Conservation (phyloP, 257 asterid species). For the Penstemon eatonii region DNA sequence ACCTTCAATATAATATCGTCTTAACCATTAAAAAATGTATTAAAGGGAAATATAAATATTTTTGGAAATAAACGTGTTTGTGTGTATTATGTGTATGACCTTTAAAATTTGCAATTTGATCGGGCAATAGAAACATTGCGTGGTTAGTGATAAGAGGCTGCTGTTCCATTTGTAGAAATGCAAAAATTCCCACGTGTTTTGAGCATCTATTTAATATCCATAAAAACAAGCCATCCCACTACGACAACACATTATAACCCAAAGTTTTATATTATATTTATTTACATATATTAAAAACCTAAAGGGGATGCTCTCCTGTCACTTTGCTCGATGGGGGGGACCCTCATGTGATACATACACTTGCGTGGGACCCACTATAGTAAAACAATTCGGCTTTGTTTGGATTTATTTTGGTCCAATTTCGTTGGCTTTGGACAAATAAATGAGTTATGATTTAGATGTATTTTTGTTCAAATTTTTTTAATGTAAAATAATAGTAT, state of each 20-base stretch:
- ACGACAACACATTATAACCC: constrained; percentile 4
- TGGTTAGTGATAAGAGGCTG: constrained; percentile 24
- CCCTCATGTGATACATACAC: background rate
- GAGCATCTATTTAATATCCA: constrained; percentile 2
- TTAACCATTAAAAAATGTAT: too few species aligned
- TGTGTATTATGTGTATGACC: background rate
- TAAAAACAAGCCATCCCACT: background rate
- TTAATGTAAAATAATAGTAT: too few species aligned
- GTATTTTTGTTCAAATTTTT: background rate
- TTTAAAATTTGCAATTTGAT: background rate
- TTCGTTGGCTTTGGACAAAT: too few species aligned
- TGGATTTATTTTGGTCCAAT: too few species aligned
- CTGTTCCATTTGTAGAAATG: constrained; percentile 24
- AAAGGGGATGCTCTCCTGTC: constrained; percentile 15
- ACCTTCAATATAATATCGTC: too few species aligned
- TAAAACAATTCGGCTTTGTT: background rate
- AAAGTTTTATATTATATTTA: background rate
- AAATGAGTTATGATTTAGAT: too few species aligned
- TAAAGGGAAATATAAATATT: too few species aligned
- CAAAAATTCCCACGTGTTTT: constrained; percentile 39
- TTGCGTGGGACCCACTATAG: constrained; percentile 19
- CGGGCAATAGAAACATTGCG: constrained; percentile 23
- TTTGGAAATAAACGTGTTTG: background rate
- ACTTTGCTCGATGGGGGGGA: constrained; percentile 25
- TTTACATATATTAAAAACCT: background rate